Conservation (phyloP, 805 yeast species). For the Cyberlindnera maclurae region DNA sequence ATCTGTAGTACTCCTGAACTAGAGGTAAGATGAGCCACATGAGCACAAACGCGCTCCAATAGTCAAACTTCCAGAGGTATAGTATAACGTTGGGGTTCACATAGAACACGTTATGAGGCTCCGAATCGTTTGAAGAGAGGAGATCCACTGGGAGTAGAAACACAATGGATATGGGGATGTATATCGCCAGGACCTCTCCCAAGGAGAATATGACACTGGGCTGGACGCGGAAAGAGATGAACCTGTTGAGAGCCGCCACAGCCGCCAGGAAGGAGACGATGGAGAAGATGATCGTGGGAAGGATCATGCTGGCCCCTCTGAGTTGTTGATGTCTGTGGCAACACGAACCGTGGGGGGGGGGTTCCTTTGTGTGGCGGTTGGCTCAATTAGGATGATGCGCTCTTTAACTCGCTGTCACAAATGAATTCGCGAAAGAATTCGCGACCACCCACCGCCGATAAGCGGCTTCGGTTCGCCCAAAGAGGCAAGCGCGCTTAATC, state of each 20-base stretch:
- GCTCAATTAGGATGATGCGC: no score
- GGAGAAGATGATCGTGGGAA: slow-evolving; percentile 17
- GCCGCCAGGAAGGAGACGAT: slow-evolving; percentile 14
- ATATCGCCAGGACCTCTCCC: slow-evolving; percentile 46
- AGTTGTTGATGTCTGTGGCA: no score
- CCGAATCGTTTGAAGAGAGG: slow-evolving; percentile 37
- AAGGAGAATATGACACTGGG: slow-evolving; percentile 19
- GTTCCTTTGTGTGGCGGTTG: no score
- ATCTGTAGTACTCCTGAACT: slow-evolving; percentile 63
- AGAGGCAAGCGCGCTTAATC: no score
- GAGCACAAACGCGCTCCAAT: slow-evolving; percentile 73
- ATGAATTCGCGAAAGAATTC: no score
- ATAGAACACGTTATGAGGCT: slow-evolving; percentile 32
- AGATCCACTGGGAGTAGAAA: slow-evolving; percentile 72
- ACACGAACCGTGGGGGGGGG: no score
- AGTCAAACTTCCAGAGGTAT: slow-evolving; percentile 64
- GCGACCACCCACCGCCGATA: no score
- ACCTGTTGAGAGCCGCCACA: slow-evolving; percentile 16
- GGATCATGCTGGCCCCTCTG: slow-evolving; percentile 11
- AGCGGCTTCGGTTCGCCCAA: no score
- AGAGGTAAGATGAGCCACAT: slow-evolving; percentile 76
- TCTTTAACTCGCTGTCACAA: no score
- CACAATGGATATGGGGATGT: slow-evolving; percentile 68
- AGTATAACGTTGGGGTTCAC: slow-evolving; percentile 42
- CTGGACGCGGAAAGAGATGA: slow-evolving; percentile 11